Percentiles rank a stretch among this genome's conserved stretches.
These are phyloP conservation scores for Microdochium nivale DNA, from an alignment of 2,329 filamentous ascomycete species.

Conservation along the genomic window DNA sequence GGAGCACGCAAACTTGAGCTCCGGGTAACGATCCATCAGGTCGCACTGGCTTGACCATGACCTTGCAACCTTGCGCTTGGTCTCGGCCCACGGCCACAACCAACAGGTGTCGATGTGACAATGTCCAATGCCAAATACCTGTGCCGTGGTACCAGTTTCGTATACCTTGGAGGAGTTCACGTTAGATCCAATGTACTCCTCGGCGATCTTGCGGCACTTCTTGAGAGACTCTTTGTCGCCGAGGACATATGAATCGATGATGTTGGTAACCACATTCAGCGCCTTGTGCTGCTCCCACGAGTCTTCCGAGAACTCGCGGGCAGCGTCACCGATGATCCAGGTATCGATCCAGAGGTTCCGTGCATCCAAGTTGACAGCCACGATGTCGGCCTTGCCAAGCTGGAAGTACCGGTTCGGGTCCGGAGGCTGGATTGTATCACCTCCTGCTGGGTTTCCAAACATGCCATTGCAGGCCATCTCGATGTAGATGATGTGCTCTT, in stretches of 20 bases:
- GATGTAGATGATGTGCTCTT: constrained; percentile 84
- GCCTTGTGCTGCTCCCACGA: constrained; percentile 87
- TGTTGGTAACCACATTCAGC: constrained; percentile 71
- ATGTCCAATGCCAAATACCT: constrained; percentile 86
- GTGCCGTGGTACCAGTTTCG: constrained; percentile 59
- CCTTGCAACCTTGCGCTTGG: constrained; percentile 88
- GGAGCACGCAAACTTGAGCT: constrained; percentile 85
- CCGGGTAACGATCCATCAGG: constrained; percentile 88
- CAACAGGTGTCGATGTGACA: constrained; percentile 98
- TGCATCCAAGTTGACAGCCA: constrained; percentile 80
- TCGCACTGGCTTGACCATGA: constrained; percentile 98
- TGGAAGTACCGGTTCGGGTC: constrained; percentile 74
- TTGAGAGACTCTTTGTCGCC: constrained; percentile 71
- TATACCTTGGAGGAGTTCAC: constrained; percentile 83
- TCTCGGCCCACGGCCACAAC: constrained; percentile 98
- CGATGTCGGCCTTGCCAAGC: constrained; percentile 72
- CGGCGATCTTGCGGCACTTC: constrained; percentile 73
- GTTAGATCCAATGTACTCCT: constrained; percentile 70
- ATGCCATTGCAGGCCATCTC: constrained; percentile 99
- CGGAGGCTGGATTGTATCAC: constrained; percentile 82
- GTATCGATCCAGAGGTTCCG: constrained; percentile 82
- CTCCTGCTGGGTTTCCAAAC: constrained; percentile 86
- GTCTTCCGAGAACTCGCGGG: constrained; percentile 80
- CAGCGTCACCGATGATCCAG: constrained; percentile 92
- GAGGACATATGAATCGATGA: constrained; percentile 84